Evolutionary conservation across 441 rosid species (phyloP), one percentile per base, ranked within the genome.

Genomic region (Hura crepitans): DNA sequence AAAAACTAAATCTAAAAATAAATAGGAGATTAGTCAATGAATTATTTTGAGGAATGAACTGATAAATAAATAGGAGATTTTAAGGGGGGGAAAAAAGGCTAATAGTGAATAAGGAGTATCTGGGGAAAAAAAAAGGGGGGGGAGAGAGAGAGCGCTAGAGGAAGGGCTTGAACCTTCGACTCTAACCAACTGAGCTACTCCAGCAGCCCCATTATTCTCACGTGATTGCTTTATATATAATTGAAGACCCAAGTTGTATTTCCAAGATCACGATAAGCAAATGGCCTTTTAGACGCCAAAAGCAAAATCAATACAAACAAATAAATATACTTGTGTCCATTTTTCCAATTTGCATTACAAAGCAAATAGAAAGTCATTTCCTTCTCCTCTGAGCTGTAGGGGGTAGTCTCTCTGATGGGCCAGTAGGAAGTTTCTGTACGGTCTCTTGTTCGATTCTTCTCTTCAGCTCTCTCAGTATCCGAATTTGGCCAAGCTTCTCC

Each of bases 111-210:
- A n/a, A n/a, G n/a, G n/a, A n/a, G n/a, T n/a, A n/a, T n/a, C n/a
- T n/a, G n/a, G n/a, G n/a, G n/a, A n/a, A 37, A 1, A 37, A 37
- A 37, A 37, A 37, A 5, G 42, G 0, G 8, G 8, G 8, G 8
- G 5, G 0, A 0, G 8, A 37, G 4, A 37, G 2, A 3, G 42
- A 5, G 1, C 73, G 73, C 73, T 69, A 69, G 77, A 63, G 43
- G 77, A 67, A 68, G 77, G 65, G 77, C 35, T 92, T 77, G 92
- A 92, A 87, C 91, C 89, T 86, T 82, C 90, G 92, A 87, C 94
- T 89, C 94, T 88, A 88, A 69, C 96, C 94, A 83, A 84, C 91
- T 87, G 89, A 92, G 91, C 89, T 88, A 83, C 83, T 89, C 94
- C 94, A 89, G 46, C 46, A 9, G 14, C 10, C n/a, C n/a, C n/a